These are phyloP conservation scores for Globisporangium paddicum DNA, from an alignment of 352 stramenopile genomes.

Conservation along the genomic window DNA sequence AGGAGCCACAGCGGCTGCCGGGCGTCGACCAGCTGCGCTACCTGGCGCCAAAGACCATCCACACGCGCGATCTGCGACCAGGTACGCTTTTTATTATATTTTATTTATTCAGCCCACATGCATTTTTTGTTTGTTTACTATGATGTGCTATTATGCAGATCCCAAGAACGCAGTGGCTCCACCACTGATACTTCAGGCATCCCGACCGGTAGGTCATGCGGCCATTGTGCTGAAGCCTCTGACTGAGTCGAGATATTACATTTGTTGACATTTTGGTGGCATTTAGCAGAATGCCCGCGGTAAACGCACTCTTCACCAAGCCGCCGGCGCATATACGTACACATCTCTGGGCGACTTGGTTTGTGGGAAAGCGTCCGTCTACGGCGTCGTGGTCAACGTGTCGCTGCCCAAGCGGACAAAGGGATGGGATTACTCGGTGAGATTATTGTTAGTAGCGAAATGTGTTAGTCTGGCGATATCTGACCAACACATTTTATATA, in stretches of 20 bases:
- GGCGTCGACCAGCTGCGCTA: conserved; percentile 63
- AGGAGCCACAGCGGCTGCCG: conserved; percentile 44
- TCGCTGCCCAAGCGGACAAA: conserved; percentile 59
- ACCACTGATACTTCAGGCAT: background rate
- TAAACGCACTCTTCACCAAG: conserved; percentile 45
- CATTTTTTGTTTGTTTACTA: too few species aligned
- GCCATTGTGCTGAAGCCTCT: background rate
- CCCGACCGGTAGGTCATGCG: background rate
- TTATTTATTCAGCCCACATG: background rate
- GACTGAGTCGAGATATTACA: background rate
- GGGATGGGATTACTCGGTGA: conserved; percentile 59
- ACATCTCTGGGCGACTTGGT: conserved; percentile 49
- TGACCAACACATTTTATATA: too few species aligned
- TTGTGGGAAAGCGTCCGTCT: conserved; percentile 50
- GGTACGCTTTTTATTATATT: background rate
- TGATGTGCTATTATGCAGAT: background rate
- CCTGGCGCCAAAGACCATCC: conserved; percentile 32
- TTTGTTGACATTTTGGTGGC: background rate
- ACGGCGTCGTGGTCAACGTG: conserved; percentile 72
- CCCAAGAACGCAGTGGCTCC: background rate
- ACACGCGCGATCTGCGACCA: conserved; percentile 30
- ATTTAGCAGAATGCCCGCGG: conserved; percentile 21
- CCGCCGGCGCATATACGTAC: conserved; percentile 46
- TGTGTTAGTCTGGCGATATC: background rate
- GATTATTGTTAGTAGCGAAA: conserved; percentile 1